Base-by-base conservation (phyloP, 257 asterid species). In the Echium plantagineum region DNA sequence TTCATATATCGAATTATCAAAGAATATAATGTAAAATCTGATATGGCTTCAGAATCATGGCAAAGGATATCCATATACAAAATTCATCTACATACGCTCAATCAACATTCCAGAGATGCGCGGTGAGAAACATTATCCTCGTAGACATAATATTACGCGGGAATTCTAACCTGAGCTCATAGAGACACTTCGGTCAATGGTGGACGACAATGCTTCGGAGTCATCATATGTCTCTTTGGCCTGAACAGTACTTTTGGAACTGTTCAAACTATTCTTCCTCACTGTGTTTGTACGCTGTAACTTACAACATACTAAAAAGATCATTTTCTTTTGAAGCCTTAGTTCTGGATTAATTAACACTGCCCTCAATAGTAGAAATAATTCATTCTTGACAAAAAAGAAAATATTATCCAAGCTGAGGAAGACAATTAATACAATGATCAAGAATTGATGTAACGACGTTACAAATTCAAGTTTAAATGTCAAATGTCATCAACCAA, bases 111-210 rank as follows among this genome's bases (percentile, higher is more conserved):
- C 8, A 60, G 19, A 28, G 32, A 58, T 20, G 32, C 18, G n/a
- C 17, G 26, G 49, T 15, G 21, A 3, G 3, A 58, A 51, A 32
- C 3, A 17, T n/a, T 16, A 21, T 53, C 21, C n/a, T 53, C 21
- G 5, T 53, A 2, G 5, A 53, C 1, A 53, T 53, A 7, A 8
- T 7, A 6, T 10, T 31, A 22, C 5, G 22, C 0, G 2, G 15
- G 13, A 42, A 10, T 21, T 35, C 81, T 70, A 47, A 87, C 94
- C 93, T 26, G 86, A 59, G 60, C 72, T 77, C 87, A 90, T 70
- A 6, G 95, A 77, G 57, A 75, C 35, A 66, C 95, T 85, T 69
- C 95, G 76, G 59, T 69, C 60, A 58, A 83, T 77, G 35, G 83
- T 9, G 9, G 82, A 66, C 32, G 32, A 28, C 13, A 78, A 55